Evolutionary conservation across 768 basidiomycete genomes (phyloP), one percentile per base, ranked within the genome.

Genomic region (Lentinula boryana): DNA sequence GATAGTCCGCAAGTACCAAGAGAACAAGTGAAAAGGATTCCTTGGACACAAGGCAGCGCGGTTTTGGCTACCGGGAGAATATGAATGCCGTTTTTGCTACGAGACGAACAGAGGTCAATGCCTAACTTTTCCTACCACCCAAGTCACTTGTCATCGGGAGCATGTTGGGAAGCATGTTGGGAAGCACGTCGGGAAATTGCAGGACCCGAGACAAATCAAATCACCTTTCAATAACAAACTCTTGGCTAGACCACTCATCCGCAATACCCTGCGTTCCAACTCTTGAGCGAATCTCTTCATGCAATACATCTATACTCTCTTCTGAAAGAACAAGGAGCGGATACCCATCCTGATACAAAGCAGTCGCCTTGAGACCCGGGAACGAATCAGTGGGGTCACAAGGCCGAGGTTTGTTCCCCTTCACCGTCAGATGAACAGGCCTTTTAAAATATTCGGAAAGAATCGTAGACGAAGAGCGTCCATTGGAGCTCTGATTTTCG

Each of bases 321-420:
- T 87, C 82, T 23, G 86, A 87, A 31, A 88, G 73, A 5, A 92
- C 66, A 36, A 89, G 71, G 53, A 93, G 66, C 1, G 90, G 89
- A 67, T 83, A 92, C 58, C 82, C 84, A 63, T 91, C 90, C 70
- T 91, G 87, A 68, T 80, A 89, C 61, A 80, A 74, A 4, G 82
- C 74, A 13, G 78, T 80, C 3, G 82, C 83, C 32, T 80, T 72
- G 55, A 90, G 72, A n/a, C 80, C 67, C 5, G 89, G 88, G 65
- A 85, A 87, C 21, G 76, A 71, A 5, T 58, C 31, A 2, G 88
- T 86, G 9, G 85, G 78, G 27, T 72, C 73, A 55, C 83, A 80
- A 0, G 59, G 61, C 8, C 90, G 84, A 31, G 78, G 75, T 9
- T 69, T 70, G 1, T 83, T 81, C 16, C 90, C 90, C 68, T 91